Base-by-base conservation (phyloP, 495 filamentous ascomycete species). In the Gamarada debralockiae region DNA sequence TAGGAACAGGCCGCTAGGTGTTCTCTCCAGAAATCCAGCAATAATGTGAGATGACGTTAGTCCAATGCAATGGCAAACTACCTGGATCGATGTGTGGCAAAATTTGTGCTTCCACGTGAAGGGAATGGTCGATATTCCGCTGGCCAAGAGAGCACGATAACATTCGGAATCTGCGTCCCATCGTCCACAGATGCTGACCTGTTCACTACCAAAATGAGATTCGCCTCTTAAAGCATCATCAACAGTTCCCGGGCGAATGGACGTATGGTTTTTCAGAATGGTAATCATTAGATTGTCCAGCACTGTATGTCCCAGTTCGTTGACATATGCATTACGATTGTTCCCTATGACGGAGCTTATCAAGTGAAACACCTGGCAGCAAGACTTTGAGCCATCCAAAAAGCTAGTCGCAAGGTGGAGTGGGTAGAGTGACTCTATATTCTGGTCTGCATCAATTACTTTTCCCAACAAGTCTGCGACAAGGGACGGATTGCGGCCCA, bases 21-120 rank as follows among this genome's bases (percentile, higher is more conserved):
- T 54, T 14, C 31, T 34, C 31, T 54, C 42, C 14, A 54, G 39
- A 34, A 42, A 33, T 31, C 33, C 33, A 21, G 42, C 15, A 22
- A 33, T 20, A 36, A 5, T 4, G 8, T n/a, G 15, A 18, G 15
- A 17, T 14, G 42, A 54, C n/a, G 42, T 15, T 12, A 15, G 17
- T 21, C 20, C 12, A 34, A 54, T 50, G 14, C 27, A 54, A 33
- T 54, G 51, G 37, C 51, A 54, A 15, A 54, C 22, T 9, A 41
- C 42, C 29, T 54, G 51, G 4, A 48, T 24, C 23, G 42, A 54
- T 8, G 51, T 52, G 17, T 52, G 50, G 27, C 50, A 52, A 27
- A 52, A 52, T 22, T 36, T 52, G 36, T 52, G 50, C 50, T 52
- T 52, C 50, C 50, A 52, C 13, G 15, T 20, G 37, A 52, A 48